phyloP scores from a whole-genome alignment of 768 basidiomycete genomes.

The Tephrocybe sp. region DNA sequence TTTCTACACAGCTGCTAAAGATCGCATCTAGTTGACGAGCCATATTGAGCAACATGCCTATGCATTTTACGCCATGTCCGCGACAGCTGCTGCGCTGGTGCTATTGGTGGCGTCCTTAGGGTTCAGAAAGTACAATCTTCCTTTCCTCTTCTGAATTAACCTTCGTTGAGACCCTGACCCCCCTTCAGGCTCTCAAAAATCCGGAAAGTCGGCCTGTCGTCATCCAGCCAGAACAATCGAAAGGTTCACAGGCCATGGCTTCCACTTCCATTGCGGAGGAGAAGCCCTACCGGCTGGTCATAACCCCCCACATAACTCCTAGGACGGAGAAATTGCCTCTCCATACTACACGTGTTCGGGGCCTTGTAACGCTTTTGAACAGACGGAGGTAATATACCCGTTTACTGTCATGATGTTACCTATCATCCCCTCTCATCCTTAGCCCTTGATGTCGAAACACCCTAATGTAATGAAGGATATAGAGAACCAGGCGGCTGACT shows the following conservation, averaged over 20 bases:
- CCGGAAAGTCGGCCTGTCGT: constrained; percentile 47
- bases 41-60: constrained; percentile 72
- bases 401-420: not conserved
- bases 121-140: constrained; percentile 51
- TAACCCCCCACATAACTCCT: constrained; percentile 16
- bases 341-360: not conserved
- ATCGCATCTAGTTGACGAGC: constrained; percentile 57
- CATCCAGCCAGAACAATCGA: constrained; percentile 31
- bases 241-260: constrained; percentile 37
- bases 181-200: constrained; percentile 40
- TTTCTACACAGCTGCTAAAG: constrained; percentile 6
- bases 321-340: constrained; percentile 7
- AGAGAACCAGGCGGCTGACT: too few relatives aligned
- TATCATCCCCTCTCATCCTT: not conserved
- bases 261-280: constrained; percentile 45
- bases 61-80: constrained; percentile 72
- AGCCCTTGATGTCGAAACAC: constrained; percentile 1
- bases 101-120: constrained; percentile 65
- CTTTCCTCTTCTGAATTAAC: constrained; percentile 8
- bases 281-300: constrained; percentile 42
- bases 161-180: constrained; percentile 5
- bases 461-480: constrained; percentile 2
- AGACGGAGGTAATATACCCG: constrained; percentile 12
- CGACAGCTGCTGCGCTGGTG: constrained; percentile 56
- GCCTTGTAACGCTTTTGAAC: constrained; percentile 6